Base-by-base conservation (phyloP, 2,329 filamentous ascomycete species). In the Chaetomium globosum region DNA sequence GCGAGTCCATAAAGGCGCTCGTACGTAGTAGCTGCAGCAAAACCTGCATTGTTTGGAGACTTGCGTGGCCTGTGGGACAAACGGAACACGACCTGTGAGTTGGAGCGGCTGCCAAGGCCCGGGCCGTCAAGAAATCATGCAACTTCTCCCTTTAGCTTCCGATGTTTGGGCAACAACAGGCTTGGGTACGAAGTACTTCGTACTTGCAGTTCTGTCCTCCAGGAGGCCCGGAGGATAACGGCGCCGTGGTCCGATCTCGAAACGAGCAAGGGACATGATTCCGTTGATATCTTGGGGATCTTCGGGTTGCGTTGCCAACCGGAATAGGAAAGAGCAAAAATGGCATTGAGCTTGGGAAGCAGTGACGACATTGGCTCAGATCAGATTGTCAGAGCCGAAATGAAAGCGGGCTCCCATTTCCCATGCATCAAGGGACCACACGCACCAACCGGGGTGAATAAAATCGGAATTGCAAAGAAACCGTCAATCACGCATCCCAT, bases 21-120 rank as follows among this genome's bases (percentile, higher is more conserved):
- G 26, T 10, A n/a, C n/a, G n/a, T n/a, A n/a, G n/a, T n/a, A 31
- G 31, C 31, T 39, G 36, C 36, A 39, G 36, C 3, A 39, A 13
- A 39, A 39, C 30, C 26, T 4, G 26, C 36, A 56, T 63, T 43
- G 21, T 19, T 51, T 39, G 30, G 39, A 4, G 28, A 53, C 60
- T 63, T 63, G 60, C 60, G 60, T 63, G 60, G 60, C 60, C 53
- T 52, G 53, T 51, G 43, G 59, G 36, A 8, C 39, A 39, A 39
- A 39, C 36, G 13, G 12, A 13, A 13, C 12, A 39, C 13, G 36
- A 39, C 36, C 12, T 39, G 36, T 39, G 36, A 19, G 36, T 19
- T 39, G 36, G 31, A n/a, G 28, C 33, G 9, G 23, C 16, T n/a
- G 23, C 39, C 23, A 52, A 46, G 36, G 21, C 43, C 43, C 43